These are phyloP conservation scores for Salix caprea DNA, from an alignment of 345 rosid genomes.

Conservation along the genomic window DNA sequence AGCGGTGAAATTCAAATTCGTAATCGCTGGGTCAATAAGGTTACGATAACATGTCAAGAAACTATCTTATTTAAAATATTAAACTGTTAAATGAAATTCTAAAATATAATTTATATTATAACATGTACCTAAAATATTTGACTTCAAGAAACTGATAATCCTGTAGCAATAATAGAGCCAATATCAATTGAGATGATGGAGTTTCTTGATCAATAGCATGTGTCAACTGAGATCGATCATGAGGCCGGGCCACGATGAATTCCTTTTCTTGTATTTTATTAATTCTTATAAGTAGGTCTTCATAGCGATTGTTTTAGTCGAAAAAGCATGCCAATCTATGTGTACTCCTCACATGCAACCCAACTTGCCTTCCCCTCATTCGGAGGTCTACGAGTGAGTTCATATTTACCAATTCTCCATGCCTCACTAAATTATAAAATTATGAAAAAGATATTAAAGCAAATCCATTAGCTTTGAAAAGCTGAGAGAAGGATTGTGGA, in stretches of 20 bases:
- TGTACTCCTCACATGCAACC: conserved; percentile 56
- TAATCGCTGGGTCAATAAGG: no score
- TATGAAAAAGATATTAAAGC: conserved; percentile 19
- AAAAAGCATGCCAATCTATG: conserved; percentile 35
- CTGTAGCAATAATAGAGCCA: not conserved
- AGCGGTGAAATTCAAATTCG: no score
- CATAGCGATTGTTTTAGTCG: conserved; percentile 36
- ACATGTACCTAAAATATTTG: not conserved
- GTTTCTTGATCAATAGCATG: not conserved
- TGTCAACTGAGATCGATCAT: not conserved
- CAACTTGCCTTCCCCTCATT: conserved; percentile 27
- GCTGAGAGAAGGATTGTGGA: conserved; percentile 27
- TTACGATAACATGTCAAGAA: no score
- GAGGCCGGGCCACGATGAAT: not conserved
- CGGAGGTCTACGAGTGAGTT: conserved; percentile 9
- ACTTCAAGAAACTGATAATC: not conserved
- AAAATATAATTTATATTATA: no score
- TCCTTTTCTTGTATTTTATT: not conserved
- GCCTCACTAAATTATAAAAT: conserved; percentile 4
- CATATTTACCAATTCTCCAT: conserved; percentile 8
- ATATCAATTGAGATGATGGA: not conserved
- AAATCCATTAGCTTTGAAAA: conserved; percentile 25
- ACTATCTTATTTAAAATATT: no score
- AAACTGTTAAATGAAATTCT: no score
- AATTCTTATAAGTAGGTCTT: conserved; percentile 23